Conservation (phyloP, 257 asterid species). For the Lycium ferocissimum region DNA sequence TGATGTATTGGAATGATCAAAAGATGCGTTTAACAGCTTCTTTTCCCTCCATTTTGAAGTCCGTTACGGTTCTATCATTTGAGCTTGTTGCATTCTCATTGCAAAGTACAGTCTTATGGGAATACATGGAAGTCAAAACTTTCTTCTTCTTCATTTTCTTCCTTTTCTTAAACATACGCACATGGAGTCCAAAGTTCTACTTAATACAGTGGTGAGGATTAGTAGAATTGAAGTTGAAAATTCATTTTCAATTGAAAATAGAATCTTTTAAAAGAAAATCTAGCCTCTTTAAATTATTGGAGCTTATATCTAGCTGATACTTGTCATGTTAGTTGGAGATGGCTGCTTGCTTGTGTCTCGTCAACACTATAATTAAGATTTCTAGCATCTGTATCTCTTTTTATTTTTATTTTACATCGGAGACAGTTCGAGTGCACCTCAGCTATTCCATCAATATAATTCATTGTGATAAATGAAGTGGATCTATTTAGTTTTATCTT, state of each 20-base stretch:
- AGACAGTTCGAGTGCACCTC: neutral
- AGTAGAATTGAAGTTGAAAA: neutral
- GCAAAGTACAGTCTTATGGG: neutral
- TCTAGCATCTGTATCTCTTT: neutral
- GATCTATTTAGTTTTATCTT: too few species aligned
- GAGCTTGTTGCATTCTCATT: constrained; percentile 15
- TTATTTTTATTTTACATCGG: neutral
- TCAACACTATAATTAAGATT: constrained; percentile 3
- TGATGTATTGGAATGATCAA: neutral
- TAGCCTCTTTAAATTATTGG: constrained; percentile 11
- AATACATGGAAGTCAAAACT: neutral
- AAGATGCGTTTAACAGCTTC: neutral
- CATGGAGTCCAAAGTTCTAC: neutral
- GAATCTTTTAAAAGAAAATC: neutral
- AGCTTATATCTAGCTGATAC: constrained; percentile 14
- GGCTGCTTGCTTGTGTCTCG: neutral
- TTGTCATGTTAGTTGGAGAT: neutral
- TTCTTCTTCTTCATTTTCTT: neutral
- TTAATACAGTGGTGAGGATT: neutral
- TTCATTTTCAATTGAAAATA: neutral
- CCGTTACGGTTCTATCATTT: neutral
- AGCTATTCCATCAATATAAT: neutral
- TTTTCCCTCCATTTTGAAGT: neutral
- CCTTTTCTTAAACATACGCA: neutral
- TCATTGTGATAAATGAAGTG: too few species aligned